Conservation (phyloP, 768 basidiomycete genomes). For the Pleurotus citrinopileatus region DNA sequence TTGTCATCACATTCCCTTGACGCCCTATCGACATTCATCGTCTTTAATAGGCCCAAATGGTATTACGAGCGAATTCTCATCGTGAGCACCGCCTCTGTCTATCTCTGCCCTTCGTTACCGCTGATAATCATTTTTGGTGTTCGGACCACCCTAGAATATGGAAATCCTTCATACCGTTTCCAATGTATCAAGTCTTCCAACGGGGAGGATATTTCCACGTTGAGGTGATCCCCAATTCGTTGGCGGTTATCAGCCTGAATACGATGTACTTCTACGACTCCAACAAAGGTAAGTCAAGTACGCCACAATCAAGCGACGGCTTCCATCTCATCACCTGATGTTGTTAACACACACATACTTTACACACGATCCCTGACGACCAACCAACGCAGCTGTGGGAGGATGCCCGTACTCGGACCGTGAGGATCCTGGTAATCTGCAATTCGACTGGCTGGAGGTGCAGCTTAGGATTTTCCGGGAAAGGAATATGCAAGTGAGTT, state of each 20-base stretch:
- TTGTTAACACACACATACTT: not conserved
- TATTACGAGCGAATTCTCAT: constrained; percentile 64
- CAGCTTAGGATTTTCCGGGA: constrained; percentile 68
- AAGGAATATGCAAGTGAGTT: constrained; percentile 69
- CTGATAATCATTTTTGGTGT: constrained; percentile 12
- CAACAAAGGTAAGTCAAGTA: constrained; percentile 64
- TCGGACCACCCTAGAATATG: constrained; percentile 79
- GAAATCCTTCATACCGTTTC: constrained; percentile 77
- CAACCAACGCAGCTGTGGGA: constrained; percentile 56
- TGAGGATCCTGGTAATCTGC: constrained; percentile 82
- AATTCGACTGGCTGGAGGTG: constrained; percentile 90
- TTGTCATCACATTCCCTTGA: constrained; percentile 6
- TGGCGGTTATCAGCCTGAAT: constrained; percentile 84
- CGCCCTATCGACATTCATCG: constrained; percentile 11
- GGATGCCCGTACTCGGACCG: constrained; percentile 64
- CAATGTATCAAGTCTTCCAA: constrained; percentile 77
- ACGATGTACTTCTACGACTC: constrained; percentile 91
- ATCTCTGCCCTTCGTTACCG: constrained; percentile 12
- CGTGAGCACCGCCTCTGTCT: constrained; percentile 40
- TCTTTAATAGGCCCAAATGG: constrained; percentile 55
- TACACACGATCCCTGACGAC: constrained; percentile 8
- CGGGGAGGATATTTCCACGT: constrained; percentile 82
- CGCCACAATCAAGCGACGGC: not conserved
- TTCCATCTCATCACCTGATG: constrained; percentile 14
- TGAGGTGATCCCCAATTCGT: constrained; percentile 71